Evolutionary conservation across 2,329 filamentous ascomycete genomes (phyloP).

Genomic region (Neofusicoccum kwambonambiense): DNA sequence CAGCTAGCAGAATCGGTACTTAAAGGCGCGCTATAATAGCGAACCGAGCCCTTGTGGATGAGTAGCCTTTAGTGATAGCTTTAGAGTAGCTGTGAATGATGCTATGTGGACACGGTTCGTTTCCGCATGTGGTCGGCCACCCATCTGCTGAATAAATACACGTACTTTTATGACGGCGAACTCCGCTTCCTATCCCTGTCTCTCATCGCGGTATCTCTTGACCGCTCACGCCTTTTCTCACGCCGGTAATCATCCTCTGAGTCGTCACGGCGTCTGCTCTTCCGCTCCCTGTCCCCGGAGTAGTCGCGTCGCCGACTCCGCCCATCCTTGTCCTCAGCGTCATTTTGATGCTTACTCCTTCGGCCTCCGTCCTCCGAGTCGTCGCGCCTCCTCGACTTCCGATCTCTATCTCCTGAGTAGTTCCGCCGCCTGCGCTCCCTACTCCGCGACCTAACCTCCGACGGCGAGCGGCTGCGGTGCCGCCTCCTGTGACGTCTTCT

Average conservation of each 20-base stretch:
- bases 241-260: neutral
- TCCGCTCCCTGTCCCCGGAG: neutral
- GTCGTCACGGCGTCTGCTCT: neutral
- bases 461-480: constrained; percentile 1
- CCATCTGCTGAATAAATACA: too few species aligned
- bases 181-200: neutral
- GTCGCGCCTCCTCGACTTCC: neutral
- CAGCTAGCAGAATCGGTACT: too few species aligned
- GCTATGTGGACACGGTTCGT: too few species aligned
- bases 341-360: neutral
- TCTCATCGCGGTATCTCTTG: neutral
- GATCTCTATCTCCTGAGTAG: neutral
- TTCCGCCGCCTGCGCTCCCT: constrained; percentile 1
- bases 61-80: too few species aligned
- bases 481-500: constrained; percentile 3
- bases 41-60: too few species aligned
- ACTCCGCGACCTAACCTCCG: constrained; percentile 9
- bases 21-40: too few species aligned
- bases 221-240: neutral
- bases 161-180: neutral
- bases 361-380: neutral
- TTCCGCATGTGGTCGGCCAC: too few species aligned
- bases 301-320: neutral
- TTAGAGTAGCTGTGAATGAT: too few species aligned
- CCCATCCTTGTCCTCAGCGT: neutral